Conservation (phyloP, 371 early-diverging fungal genomes). For the Gilbertella persicaria region DNA sequence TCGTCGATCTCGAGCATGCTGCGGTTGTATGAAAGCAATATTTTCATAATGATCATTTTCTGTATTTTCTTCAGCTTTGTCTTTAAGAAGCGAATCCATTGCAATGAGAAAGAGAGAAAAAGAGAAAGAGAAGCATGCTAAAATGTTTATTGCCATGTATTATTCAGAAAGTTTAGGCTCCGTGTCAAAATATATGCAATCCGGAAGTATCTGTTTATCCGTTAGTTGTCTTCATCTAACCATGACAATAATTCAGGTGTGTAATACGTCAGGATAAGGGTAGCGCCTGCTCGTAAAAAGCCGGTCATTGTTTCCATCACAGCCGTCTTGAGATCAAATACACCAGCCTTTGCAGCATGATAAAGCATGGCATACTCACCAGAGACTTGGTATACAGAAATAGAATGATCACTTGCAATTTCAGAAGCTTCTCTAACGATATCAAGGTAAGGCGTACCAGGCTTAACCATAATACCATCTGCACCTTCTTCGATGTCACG, state of each 20-base stretch:
- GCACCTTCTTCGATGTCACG: slow-evolving; percentile 95
- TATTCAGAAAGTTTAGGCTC: not conserved
- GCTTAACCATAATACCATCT: slow-evolving; percentile 97
- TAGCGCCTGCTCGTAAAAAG: slow-evolving; percentile 90
- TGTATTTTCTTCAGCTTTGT: not conserved
- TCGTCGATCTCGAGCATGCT: not conserved
- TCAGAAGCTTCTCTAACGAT: slow-evolving; percentile 90
- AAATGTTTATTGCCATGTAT: not conserved
- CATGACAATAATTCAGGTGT: slow-evolving; percentile 92
- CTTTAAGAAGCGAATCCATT: not conserved
- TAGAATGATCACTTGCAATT: slow-evolving; percentile 67
- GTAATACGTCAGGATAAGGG: slow-evolving; percentile 90
- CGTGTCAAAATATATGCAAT: no score
- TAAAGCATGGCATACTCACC: slow-evolving; percentile 96
- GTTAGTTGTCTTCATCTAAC: slow-evolving; percentile 58
- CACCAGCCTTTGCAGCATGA: slow-evolving; percentile 85
- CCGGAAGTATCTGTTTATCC: not conserved
- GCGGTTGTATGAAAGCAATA: not conserved
- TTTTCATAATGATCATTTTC: not conserved
- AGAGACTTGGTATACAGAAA: slow-evolving; percentile 92
- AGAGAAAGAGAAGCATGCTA: not conserved
- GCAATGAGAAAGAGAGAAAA: not conserved
- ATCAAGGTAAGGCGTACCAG: slow-evolving; percentile 94
- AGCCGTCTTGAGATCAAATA: slow-evolving; percentile 80
- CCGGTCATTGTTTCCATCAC: slow-evolving; percentile 88